These are phyloP conservation scores for Aspergillus sp. DNA, from an alignment of 2,329 filamentous ascomycete species.

Conservation along the genomic window DNA sequence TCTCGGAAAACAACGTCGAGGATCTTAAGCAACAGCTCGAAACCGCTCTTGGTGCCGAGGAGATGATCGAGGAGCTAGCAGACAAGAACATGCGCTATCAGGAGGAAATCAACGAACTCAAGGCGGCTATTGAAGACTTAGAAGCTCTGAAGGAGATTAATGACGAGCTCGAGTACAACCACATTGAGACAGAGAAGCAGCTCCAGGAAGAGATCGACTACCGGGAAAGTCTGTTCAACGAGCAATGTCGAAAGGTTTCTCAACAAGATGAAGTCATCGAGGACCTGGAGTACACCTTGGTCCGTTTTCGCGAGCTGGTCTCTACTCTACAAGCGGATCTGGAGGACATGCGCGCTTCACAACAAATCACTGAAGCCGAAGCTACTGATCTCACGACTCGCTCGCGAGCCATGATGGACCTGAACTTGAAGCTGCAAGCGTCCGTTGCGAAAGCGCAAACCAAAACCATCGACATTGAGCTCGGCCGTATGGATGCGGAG, in stretches of 20 bases:
- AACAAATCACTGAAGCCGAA: conserved; percentile 88
- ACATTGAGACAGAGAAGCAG: conserved; percentile 89
- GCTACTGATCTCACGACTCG: conserved; percentile 85
- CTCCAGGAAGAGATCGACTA: conserved; percentile 91
- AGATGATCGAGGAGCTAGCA: conserved; percentile 89
- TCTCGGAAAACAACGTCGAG: conserved; percentile 73
- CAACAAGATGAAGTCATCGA: conserved; percentile 79
- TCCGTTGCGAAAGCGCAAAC: conserved; percentile 88
- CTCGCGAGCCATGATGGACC: conserved; percentile 91
- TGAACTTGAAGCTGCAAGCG: conserved; percentile 90
- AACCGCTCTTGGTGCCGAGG: conserved; percentile 80
- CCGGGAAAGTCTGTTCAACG: conserved; percentile 78
- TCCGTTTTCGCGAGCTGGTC: conserved; percentile 85
- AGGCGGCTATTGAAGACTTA: conserved; percentile 78
- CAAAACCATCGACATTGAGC: conserved; percentile 89
- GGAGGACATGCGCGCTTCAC: conserved; percentile 87
- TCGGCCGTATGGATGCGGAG: conserved; percentile 81
- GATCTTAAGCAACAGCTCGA: conserved; percentile 91
- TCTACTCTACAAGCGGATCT: conserved; percentile 80
- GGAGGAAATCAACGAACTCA: conserved; percentile 80
- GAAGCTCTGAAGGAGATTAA: conserved; percentile 89
- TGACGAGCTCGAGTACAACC: conserved; percentile 90
- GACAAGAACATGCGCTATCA: conserved; percentile 82
- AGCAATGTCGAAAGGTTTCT: conserved; percentile 69
- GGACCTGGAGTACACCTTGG: conserved; percentile 87